phyloP scores from a whole-genome alignment of 2,329 filamentous ascomycete genomes.

The Basipetospora sp. region DNA sequence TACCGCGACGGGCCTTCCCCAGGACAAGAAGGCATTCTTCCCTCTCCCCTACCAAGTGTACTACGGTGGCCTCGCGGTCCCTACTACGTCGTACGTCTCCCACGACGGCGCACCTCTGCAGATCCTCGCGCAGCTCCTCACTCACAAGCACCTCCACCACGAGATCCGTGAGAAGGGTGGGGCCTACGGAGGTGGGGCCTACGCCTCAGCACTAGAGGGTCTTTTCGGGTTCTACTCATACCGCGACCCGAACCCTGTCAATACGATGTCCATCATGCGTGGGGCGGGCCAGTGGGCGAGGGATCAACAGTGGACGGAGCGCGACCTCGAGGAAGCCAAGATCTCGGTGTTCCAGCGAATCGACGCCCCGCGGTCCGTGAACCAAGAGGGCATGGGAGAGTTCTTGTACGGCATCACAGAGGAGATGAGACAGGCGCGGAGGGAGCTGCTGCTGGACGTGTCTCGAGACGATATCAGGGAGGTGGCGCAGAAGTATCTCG shows the following conservation, averaged over 20 bases:
- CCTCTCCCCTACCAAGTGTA: slow-evolving; percentile 94
- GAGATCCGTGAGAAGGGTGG: slow-evolving; percentile 97
- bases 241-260: slow-evolving; percentile 85
- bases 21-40: slow-evolving; percentile 67
- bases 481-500: slow-evolving; percentile 69
- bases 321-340: slow-evolving; percentile 90
- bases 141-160: slow-evolving; percentile 90
- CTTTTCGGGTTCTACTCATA: slow-evolving; percentile 93
- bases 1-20: slow-evolving; percentile 8
- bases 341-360: slow-evolving; percentile 83
- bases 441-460: slow-evolving; percentile 77
- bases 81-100: slow-evolving; percentile 71
- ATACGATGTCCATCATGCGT: slow-evolving; percentile 72
- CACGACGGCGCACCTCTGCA: slow-evolving; percentile 65
- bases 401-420: slow-evolving; percentile 78
- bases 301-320: slow-evolving; percentile 65
- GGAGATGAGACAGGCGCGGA: slow-evolving; percentile 73
- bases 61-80: slow-evolving; percentile 70
- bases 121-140: slow-evolving; percentile 79
- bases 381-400: slow-evolving; percentile 68
- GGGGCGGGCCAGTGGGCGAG: slow-evolving; percentile 71
- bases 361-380: slow-evolving; percentile 78
- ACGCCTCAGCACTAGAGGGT: slow-evolving; percentile 63
- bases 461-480: slow-evolving; percentile 63
- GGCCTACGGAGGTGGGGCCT: slow-evolving; percentile 85